Evolutionary conservation across 768 basidiomycete genomes (phyloP).

Genomic region (Termitomyces sp.): DNA sequence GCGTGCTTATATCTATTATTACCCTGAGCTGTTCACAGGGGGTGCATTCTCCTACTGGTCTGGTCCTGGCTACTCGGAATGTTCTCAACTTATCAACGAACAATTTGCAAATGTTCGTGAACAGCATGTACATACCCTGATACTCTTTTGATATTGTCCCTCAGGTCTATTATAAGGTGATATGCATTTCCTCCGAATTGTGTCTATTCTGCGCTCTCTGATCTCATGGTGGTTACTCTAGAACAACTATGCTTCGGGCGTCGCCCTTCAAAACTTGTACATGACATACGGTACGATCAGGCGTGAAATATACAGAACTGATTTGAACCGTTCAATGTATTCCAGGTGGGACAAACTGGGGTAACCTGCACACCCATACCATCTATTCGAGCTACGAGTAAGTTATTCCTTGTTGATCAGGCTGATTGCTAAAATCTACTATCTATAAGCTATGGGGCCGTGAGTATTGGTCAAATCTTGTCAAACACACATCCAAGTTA

Average conservation of each 20-base stretch:
- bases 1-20: neutral
- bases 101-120: conserved; percentile 32
- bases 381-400: conserved; percentile 38
- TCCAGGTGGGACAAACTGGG: conserved; percentile 34
- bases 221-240: conserved; percentile 1
- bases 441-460: conserved; percentile 23
- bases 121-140: neutral
- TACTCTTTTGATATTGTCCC: neutral
- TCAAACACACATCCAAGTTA: too few species aligned
- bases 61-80: conserved; percentile 30
- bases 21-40: conserved; percentile 11
- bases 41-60: conserved; percentile 37
- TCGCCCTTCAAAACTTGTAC: conserved; percentile 30
- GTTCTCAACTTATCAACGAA: conserved; percentile 32
- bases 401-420: conserved; percentile 2
- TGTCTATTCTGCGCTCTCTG: neutral
- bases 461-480: neutral
- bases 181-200: neutral
- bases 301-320: neutral
- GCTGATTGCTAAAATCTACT: neutral
- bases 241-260: conserved; percentile 34
- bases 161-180: conserved; percentile 32
- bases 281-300: conserved; percentile 31
- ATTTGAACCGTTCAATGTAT: neutral
- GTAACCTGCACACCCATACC: conserved; percentile 32